Conservation (phyloP, 2,329 filamentous ascomycete genomes). For the Diaporthe aspalathi region DNA sequence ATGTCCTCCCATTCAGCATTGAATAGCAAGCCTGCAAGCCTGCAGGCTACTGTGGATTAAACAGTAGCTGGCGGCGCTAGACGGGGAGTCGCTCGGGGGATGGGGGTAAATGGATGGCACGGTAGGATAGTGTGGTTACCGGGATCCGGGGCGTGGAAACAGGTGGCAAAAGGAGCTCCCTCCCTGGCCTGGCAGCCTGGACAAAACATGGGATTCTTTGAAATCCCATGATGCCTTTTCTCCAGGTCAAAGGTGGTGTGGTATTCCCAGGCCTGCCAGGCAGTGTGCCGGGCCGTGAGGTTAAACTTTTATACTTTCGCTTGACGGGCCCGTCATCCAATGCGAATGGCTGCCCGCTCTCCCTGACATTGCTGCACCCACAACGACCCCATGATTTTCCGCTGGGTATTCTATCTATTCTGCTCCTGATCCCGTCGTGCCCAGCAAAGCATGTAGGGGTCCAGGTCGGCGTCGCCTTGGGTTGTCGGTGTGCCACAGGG, state of each 20-base stretch:
- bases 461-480: too few relatives aligned
- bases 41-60: not conserved
- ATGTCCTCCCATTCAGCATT: not conserved
- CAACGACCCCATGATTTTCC: not conserved
- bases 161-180: slow-evolving; percentile 13
- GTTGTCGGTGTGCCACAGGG: not conserved
- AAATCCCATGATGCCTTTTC: slow-evolving; percentile 10
- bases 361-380: not conserved
- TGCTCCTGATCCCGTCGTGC: too few relatives aligned
- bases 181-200: too few relatives aligned
- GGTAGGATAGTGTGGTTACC: not conserved
- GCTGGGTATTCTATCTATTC: not conserved
- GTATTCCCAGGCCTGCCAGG: not conserved
- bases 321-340: slow-evolving; percentile 15
- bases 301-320: slow-evolving; percentile 28
- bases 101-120: not conserved
- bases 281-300: not conserved
- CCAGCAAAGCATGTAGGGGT: too few relatives aligned
- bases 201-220: slow-evolving; percentile 19
- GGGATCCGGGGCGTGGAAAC: not conserved
- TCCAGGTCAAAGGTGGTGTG: too few relatives aligned
- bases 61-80: slow-evolving; percentile 8
- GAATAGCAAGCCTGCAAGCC: too few relatives aligned
- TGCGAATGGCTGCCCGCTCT: not conserved
- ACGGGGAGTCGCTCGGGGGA: not conserved